Conservation (phyloP, 1,284 basidiomycete species). For the Inonotus obliquus region DNA sequence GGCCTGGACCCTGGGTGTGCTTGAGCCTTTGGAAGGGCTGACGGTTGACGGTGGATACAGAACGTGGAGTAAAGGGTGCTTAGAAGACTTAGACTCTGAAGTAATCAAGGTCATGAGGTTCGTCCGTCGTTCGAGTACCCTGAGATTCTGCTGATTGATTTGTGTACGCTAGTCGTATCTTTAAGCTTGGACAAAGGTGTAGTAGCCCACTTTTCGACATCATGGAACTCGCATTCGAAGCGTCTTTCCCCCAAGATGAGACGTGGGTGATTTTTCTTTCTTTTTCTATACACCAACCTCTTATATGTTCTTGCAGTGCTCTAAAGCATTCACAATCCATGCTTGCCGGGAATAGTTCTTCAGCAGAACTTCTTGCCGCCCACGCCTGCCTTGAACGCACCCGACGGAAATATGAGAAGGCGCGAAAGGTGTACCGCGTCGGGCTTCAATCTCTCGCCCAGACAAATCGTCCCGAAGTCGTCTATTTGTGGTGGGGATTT, state of each 20-base stretch:
- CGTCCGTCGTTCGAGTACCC: neutral
- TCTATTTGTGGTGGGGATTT: slow-evolving; percentile 81
- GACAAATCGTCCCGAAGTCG: slow-evolving; percentile 32
- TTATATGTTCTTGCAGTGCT: slow-evolving; percentile 43
- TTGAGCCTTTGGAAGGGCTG: slow-evolving; percentile 50
- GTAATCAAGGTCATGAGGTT: slow-evolving; percentile 4
- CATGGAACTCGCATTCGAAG: slow-evolving; percentile 64
- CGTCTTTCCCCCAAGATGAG: slow-evolving; percentile 50
- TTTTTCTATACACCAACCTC: slow-evolving; percentile 5
- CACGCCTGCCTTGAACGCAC: slow-evolving; percentile 80
- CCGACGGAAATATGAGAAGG: slow-evolving; percentile 65
- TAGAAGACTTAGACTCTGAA: neutral
- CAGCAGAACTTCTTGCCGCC: slow-evolving; percentile 71
- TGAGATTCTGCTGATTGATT: neutral
- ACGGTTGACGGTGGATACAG: slow-evolving; percentile 32
- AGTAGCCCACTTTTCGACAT: slow-evolving; percentile 50
- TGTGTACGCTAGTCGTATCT: neutral
- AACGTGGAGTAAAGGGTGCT: slow-evolving; percentile 27
- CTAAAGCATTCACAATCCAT: slow-evolving; percentile 69
- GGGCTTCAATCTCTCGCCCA: slow-evolving; percentile 43
- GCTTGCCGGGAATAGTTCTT: slow-evolving; percentile 59
- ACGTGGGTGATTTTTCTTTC: slow-evolving; percentile 36
- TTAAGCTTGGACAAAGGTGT: too few species aligned
- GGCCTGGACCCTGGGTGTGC: slow-evolving; percentile 51
- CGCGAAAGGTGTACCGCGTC: slow-evolving; percentile 81